A percentile compares a stretch with the other conserved stretches of the same genome.
These are phyloP conservation scores for Pleurostoma richardsiae DNA, from an alignment of 2,329 filamentous ascomycete genomes.

Conservation along the genomic window DNA sequence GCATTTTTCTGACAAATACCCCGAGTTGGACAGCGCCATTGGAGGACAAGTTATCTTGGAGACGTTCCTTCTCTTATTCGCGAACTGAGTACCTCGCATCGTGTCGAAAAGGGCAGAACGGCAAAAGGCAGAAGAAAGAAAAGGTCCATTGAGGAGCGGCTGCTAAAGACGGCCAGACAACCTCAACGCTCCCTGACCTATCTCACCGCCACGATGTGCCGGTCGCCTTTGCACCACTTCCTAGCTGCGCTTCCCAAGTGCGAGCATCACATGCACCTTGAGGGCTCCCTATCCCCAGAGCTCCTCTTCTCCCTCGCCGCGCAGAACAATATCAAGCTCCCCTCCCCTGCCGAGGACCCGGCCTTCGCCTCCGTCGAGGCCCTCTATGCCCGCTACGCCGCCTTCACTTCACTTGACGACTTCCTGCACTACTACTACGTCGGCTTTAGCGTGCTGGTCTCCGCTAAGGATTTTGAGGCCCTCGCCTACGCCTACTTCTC, in stretches of 20 bases:
- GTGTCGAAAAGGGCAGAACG: no score
- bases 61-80: no score
- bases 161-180: no score
- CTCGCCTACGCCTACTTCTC: conserved; percentile 69
- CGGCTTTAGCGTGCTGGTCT: conserved; percentile 65
- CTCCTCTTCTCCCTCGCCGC: conserved; percentile 65
- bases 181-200: no score
- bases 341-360: conserved; percentile 44
- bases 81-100: no score
- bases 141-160: no score
- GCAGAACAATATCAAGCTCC: conserved; percentile 61
- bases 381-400: conserved; percentile 58
- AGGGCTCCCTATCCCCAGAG: conserved; percentile 66
- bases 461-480: conserved; percentile 63
- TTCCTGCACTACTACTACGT: conserved; percentile 77
- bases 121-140: no score
- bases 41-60: no score
- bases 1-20: no score
- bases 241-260: conserved; percentile 68
- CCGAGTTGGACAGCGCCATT: no score
- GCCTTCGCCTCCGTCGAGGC: conserved; percentile 57
- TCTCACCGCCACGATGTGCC: conserved; percentile 41
- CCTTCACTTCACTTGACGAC: conserved; percentile 68
- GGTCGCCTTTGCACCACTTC: conserved; percentile 50
- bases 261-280: conserved; percentile 77